Evolutionary conservation across 305 asterid genomes (phyloP), one percentile per base, ranked within the genome.

Genomic region (Fraxinus paxiana): DNA sequence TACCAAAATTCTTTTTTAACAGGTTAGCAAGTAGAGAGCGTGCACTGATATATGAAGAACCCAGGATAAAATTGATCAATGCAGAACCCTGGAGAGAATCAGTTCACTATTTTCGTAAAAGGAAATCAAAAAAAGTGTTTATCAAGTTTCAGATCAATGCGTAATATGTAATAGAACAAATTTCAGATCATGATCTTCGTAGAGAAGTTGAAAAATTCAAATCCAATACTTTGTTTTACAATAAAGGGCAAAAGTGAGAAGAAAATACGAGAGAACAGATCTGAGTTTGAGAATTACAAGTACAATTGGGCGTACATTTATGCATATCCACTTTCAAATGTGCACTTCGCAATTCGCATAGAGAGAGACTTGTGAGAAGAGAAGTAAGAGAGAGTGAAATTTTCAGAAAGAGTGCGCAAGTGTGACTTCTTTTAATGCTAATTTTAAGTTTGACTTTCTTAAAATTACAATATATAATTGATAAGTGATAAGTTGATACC

Each of bases 401-500:
- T 83, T 74, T 37, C 51, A 81, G 80, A 76, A 56, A 46, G 54
- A 18, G 13, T 26, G 46, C 38, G 79, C 84, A 80, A 77, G 81
- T 80, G 81, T 80, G 63, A 51, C 46, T 41, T 56, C 78, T 43
- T 81, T 35, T 73, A 76, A 54, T 12, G 65, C 34, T 5, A 48
- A 2, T 33, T 15, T 75, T 41, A 10, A 1, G 75, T 79, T 79
- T 79, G 84, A 86, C 84, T 84, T 82, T 28, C 34, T 20, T 9
- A 34, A 76, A 81, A 86, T n/a, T 76, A 38, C 34, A 65, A 24
- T 56, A 10, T 69, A 70, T 65, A 41, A n/a, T 75, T 28, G 79
- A 80, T 81, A 84, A 34, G 82, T 81, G 88, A 87, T 87, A 82
- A 84, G 89, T 75, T 79, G 80, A 73, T 79, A 22, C 37, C 88